A percentile compares a stretch with the other conserved stretches of the same genome.
Evolutionary conservation across 768 basidiomycete genomes (phyloP).

Genomic region (Pholiota conissans): DNA sequence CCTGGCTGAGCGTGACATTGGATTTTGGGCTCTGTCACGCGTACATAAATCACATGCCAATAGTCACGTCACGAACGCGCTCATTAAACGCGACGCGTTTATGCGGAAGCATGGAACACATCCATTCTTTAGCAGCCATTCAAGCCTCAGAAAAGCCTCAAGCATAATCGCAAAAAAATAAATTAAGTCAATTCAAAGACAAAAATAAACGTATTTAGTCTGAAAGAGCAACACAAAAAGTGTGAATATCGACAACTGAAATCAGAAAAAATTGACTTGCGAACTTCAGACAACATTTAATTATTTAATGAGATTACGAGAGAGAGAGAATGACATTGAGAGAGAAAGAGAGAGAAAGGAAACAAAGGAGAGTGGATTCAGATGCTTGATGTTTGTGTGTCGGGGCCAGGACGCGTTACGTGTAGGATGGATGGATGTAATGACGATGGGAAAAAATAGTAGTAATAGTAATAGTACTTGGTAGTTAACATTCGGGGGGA

Average conservation of each 20-base stretch:
- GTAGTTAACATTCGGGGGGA: constrained; percentile 8
- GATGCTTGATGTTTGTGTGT: constrained; percentile 9
- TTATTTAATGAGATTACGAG: constrained; percentile 8
- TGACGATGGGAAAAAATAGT: constrained; percentile 34
- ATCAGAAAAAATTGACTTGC: constrained; percentile 2
- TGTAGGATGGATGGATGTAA: constrained; percentile 78
- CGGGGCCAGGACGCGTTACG: constrained; percentile 18
- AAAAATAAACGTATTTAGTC: no score
- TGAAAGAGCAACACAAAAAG: no score
- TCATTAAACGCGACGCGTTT: not conserved
- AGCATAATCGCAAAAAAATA: no score
- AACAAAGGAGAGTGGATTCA: constrained; percentile 8
- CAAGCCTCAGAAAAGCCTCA: no score
- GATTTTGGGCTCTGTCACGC: no score
- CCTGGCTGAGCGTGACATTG: no score
- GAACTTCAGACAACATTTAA: constrained; percentile 1
- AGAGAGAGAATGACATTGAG: not conserved
- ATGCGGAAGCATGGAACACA: no score
- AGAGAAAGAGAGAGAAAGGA: constrained; percentile 1
- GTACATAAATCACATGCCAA: not conserved
- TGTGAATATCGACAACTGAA: not conserved
- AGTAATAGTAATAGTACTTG: constrained; percentile 11
- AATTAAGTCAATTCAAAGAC: no score
- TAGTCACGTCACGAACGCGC: not conserved
- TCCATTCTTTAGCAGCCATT: no score